Base-by-base conservation (phyloP, 2,329 filamentous ascomycete species). In the Hymenoscyphus linearis region DNA sequence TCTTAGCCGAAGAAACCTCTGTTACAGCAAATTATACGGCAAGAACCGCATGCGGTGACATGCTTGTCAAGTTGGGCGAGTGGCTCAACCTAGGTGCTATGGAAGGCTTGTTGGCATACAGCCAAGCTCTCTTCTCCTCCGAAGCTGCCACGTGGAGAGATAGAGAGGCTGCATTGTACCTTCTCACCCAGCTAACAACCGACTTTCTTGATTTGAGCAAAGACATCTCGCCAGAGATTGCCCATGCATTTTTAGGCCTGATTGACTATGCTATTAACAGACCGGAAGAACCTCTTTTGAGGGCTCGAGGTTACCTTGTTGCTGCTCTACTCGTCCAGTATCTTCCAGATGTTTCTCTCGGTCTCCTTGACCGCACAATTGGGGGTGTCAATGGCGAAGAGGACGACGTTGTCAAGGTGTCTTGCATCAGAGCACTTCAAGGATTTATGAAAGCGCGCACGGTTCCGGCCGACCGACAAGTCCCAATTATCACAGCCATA, bases 21-120 rank as follows among this genome's bases (percentile, higher is more conserved):
- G 89, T 97, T 18, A 96, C 92, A 13, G 90, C 93, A 35, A 98
- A 98, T 74, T 99, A 98, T 76, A 97, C 95, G 0, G 90, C 95
- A 14, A 86, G 95, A 67, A 96, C 91, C 18, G 95, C 93, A 47
- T 95, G 91, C 65, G 93, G 92, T 55, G 95, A 98, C 73, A 79
- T 99, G 55, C 82, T 96, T 31, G 92, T 96, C 76, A 97, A 96
- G 77, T 80, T 96, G 62, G 91, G 90, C 55, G 93, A 97, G 74
- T 96, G 92, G 93, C 83, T 96, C 59, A 85, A 87, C 67, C 81
- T 85, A 59, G 85, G 85, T 58, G 87, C 91, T 0, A 80, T 96
- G 13, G 89, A 96, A 69, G 91, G 89, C 6, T 81, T 97, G 47
- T 85, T 93, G 62, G 83, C 84, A 13, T 89, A 92, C 74, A 90